Conservation (phyloP, 2,329 filamentous ascomycete genomes). For the Tolypocladium pustulatum region DNA sequence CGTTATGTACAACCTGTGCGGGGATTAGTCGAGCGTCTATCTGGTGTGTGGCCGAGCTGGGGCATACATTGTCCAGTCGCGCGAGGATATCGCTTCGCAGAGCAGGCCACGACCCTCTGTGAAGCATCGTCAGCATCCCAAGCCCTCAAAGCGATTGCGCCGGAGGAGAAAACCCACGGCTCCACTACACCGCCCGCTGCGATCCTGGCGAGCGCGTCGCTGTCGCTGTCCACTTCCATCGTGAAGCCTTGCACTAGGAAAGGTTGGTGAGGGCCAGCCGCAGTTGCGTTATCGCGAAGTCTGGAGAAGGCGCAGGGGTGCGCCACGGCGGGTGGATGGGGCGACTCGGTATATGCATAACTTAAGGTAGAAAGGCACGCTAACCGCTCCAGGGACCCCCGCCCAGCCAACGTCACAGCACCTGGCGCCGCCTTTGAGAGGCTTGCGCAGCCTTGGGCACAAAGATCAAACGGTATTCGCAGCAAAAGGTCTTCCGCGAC, state of each 20-base stretch:
- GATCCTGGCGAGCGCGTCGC: constrained; percentile 35
- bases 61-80: constrained; percentile 53
- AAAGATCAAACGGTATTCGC: background rate
- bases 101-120: constrained; percentile 58
- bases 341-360: background rate
- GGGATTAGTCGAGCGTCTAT: background rate
- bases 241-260: constrained; percentile 9
- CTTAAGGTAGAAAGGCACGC: too few species aligned
- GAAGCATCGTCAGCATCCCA: constrained; percentile 18
- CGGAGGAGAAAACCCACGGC: constrained; percentile 33
- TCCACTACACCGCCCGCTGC: constrained; percentile 43
- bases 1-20: constrained; percentile 58
- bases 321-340: background rate
- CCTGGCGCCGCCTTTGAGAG: too few species aligned
- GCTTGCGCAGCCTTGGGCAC: background rate
- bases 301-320: background rate
- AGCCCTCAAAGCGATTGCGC: background rate
- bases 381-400: background rate
- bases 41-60: constrained; percentile 2
- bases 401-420: background rate
- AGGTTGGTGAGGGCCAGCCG: background rate
- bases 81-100: constrained; percentile 55
- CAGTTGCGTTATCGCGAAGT: background rate
- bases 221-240: constrained; percentile 48
- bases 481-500: background rate